These are phyloP conservation scores for Trifolium pratense DNA, from an alignment of 306 rosid genomes.

Conservation along the genomic window DNA sequence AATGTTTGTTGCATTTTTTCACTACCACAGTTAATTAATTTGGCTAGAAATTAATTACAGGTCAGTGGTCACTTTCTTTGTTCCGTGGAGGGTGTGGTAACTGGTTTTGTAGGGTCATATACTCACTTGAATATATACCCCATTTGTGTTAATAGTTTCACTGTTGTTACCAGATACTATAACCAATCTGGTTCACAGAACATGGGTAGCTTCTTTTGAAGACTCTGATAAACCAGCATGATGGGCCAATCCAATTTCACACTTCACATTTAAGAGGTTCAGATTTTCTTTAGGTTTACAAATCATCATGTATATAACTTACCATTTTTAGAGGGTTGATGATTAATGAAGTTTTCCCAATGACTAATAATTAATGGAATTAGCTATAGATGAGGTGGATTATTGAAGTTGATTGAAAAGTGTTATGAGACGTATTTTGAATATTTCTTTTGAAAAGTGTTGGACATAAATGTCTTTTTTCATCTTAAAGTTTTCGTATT, in stretches of 20 bases:
- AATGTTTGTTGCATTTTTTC: neutral
- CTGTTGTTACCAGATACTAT: conserved; percentile 21
- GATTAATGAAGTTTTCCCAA: neutral
- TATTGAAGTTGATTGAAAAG: too few species aligned
- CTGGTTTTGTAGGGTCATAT: conserved; percentile 47
- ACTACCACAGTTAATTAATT: conserved; percentile 11
- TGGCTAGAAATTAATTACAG: neutral
- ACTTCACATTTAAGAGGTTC: conserved; percentile 27
- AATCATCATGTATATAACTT: neutral
- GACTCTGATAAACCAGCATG: conserved; percentile 26
- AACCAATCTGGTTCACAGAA: conserved; percentile 57
- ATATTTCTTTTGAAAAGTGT: too few species aligned
- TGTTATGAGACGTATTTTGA: too few species aligned
- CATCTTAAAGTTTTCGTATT: too few species aligned
- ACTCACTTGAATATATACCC: neutral
- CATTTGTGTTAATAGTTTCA: conserved; percentile 37
- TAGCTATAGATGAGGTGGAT: neutral
- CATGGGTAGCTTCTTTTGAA: conserved; percentile 57
- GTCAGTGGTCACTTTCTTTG: conserved; percentile 32
- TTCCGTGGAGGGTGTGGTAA: conserved; percentile 26
- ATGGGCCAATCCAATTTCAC: conserved; percentile 40
- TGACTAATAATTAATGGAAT: neutral
- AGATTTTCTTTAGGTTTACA: neutral
- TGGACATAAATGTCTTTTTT: too few species aligned
- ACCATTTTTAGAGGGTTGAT: neutral